Conservation (phyloP, 495 filamentous ascomycete genomes). For the Pseudomonodictys pantanalensis region DNA sequence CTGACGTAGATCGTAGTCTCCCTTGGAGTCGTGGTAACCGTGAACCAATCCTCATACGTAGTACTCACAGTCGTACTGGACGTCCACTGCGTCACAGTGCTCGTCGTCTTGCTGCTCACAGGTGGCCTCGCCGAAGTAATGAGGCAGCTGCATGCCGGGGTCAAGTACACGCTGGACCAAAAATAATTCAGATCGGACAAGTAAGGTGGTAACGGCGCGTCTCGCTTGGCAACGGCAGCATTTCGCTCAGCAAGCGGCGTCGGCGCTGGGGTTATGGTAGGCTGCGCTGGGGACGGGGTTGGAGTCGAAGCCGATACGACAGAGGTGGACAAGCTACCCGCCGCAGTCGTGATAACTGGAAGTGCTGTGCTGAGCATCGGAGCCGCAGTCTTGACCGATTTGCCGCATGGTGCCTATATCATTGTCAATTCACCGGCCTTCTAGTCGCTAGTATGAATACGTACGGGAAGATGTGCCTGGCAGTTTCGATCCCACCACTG, state of each 20-base stretch:
- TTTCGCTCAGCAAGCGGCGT: neutral
- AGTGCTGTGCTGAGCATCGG: neutral
- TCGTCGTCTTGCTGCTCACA: slow-evolving; percentile 2
- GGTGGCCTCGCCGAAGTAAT: slow-evolving; percentile 18
- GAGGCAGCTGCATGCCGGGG: slow-evolving; percentile 18
- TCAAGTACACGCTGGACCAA: slow-evolving; percentile 13
- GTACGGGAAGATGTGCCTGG: slow-evolving; percentile 7
- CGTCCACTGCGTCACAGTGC: slow-evolving; percentile 11
- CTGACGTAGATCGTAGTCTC: slow-evolving; percentile 13
- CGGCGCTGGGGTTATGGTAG: slow-evolving; percentile 10
- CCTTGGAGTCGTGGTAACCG: slow-evolving; percentile 19
- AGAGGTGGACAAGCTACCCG: too few relatives aligned
- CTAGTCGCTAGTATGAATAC: neutral
- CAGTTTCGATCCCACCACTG: slow-evolving; percentile 27
- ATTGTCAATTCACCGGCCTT: too few relatives aligned
- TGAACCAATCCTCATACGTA: slow-evolving; percentile 30
- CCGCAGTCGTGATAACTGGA: too few relatives aligned
- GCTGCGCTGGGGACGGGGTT: neutral
- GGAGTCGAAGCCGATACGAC: neutral
- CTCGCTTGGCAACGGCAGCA: slow-evolving; percentile 4
- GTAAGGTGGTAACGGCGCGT: slow-evolving; percentile 4
- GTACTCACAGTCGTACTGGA: slow-evolving; percentile 9
- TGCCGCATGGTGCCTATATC: neutral
- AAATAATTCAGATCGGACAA: slow-evolving; percentile 15
- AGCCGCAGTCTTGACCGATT: neutral